phyloP scores from a whole-genome alignment of 2,329 filamentous ascomycete species.

The Clonostachys rosea region DNA sequence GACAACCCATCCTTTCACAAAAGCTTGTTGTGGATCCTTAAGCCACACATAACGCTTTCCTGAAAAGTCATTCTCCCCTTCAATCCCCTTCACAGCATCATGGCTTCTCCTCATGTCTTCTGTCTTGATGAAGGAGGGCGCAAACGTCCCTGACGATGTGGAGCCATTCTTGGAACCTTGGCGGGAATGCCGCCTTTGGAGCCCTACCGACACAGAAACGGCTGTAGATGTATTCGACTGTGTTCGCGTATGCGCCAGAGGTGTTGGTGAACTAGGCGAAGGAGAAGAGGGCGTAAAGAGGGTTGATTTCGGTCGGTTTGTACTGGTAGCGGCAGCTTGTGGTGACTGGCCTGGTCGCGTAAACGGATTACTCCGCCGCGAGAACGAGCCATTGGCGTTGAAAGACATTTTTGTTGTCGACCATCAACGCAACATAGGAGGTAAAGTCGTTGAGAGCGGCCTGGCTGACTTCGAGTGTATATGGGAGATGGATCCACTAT shows the following conservation, averaged over 20 bases:
- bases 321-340: slow-evolving; percentile 30
- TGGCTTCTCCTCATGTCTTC: slow-evolving; percentile 63
- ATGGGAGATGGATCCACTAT: too few species aligned
- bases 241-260: slow-evolving; percentile 59
- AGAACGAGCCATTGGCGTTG: slow-evolving; percentile 36
- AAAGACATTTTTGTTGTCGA: slow-evolving; percentile 23
- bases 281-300: slow-evolving; percentile 25
- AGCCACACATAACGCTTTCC: slow-evolving; percentile 98
- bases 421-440: slow-evolving; percentile 14
- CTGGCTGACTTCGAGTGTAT: too few species aligned
- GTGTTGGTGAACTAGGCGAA: slow-evolving; percentile 14
- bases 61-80: slow-evolving; percentile 98
- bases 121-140: slow-evolving; percentile 90
- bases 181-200: slow-evolving; percentile 26
- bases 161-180: slow-evolving; percentile 61
- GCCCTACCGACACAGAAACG: background rate
- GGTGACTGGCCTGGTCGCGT: slow-evolving; percentile 61
- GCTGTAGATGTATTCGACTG: slow-evolving; percentile 55
- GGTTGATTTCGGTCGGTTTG: slow-evolving; percentile 68
- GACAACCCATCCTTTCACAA: slow-evolving; percentile 88
- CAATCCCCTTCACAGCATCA: slow-evolving; percentile 66
- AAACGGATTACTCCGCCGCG: slow-evolving; percentile 80
- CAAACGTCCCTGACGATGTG: slow-evolving; percentile 76
- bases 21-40: slow-evolving; percentile 79
- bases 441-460: too few species aligned